Conservation (phyloP, 2,329 filamentous ascomycete genomes). For the Fusarium sp. region DNA sequence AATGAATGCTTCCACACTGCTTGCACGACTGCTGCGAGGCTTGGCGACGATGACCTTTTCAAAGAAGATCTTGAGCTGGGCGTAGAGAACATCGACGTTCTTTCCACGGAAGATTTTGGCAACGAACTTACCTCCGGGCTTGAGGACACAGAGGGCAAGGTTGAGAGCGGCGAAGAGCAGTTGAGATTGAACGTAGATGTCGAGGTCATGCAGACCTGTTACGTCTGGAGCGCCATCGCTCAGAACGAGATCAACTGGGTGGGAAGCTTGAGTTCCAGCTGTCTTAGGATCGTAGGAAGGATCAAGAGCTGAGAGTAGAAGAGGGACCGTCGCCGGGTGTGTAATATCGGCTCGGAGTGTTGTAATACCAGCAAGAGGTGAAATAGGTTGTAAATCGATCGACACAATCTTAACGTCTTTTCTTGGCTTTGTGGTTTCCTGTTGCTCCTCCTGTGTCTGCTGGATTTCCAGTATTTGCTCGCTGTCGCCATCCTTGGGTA, state of each 20-base stretch:
- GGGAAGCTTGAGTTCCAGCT: constrained; percentile 67
- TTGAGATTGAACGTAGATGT: constrained; percentile 98
- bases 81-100: constrained; percentile 95
- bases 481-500: constrained; percentile 51
- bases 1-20: constrained; percentile 96
- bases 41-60: constrained; percentile 88
- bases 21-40: constrained; percentile 92
- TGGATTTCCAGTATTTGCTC: constrained; percentile 36
- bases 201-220: constrained; percentile 94
- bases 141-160: constrained; percentile 90
- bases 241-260: constrained; percentile 91
- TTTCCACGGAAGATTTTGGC: constrained; percentile 97
- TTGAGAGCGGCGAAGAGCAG: constrained; percentile 94
- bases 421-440: constrained; percentile 58
- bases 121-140: constrained; percentile 94
- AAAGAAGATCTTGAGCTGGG: constrained; percentile 93
- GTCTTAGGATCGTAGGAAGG: constrained; percentile 68
- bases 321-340: constrained; percentile 92
- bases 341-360: constrained; percentile 97
- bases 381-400: constrained; percentile 96
- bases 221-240: constrained; percentile 97
- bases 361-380: constrained; percentile 89
- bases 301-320: constrained; percentile 87
- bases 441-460: constrained; percentile 30
- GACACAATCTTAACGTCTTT: constrained; percentile 92